These are phyloP conservation scores for Wickerhamiella nectarea DNA, from an alignment of 805 yeast species.

Conservation along the genomic window DNA sequence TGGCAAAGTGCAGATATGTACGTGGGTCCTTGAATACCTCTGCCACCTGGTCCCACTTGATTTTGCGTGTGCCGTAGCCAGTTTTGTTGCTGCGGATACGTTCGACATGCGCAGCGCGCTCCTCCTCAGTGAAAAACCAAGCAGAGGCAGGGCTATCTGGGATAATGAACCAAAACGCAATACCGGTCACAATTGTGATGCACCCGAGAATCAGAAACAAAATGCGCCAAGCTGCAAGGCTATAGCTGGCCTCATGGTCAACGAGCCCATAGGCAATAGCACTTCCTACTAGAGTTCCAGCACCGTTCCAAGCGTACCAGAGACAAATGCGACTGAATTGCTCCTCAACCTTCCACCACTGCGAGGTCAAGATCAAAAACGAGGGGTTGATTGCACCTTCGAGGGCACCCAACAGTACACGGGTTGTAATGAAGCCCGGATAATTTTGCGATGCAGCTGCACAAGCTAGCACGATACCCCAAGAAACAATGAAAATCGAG, in stretches of 20 bases:
- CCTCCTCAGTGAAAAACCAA: slow-evolving; percentile 29
- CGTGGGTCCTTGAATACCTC: slow-evolving; percentile 40
- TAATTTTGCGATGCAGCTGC: slow-evolving; percentile 38
- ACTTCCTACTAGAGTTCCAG: slow-evolving; percentile 17
- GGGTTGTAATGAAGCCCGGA: slow-evolving; percentile 34
- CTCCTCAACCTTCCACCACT: slow-evolving; percentile 38
- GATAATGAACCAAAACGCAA: slow-evolving; percentile 34
- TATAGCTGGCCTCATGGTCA: slow-evolving; percentile 9
- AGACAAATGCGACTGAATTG: slow-evolving; percentile 40
- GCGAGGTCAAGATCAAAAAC: slow-evolving; percentile 42
- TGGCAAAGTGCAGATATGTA: slow-evolving; percentile 34
- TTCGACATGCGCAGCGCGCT: slow-evolving; percentile 35
- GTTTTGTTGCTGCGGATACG: slow-evolving; percentile 42
- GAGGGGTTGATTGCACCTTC: slow-evolving; percentile 38
- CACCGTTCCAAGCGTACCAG: slow-evolving; percentile 25
- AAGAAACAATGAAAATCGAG: slow-evolving; percentile 36
- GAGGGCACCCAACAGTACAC: slow-evolving; percentile 38
- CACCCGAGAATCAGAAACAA: slow-evolving; percentile 47
- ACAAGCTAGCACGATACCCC: slow-evolving; percentile 44
- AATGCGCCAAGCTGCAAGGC: slow-evolving; percentile 43
- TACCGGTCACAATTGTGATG: slow-evolving; percentile 40
- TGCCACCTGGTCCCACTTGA: slow-evolving; percentile 40
- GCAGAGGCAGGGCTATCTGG: slow-evolving; percentile 41
- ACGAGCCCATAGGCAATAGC: slow-evolving; percentile 20
- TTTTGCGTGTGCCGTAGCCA: slow-evolving; percentile 43